Conservation (phyloP, 139 green algal species). For the Chloropicon primus region DNA sequence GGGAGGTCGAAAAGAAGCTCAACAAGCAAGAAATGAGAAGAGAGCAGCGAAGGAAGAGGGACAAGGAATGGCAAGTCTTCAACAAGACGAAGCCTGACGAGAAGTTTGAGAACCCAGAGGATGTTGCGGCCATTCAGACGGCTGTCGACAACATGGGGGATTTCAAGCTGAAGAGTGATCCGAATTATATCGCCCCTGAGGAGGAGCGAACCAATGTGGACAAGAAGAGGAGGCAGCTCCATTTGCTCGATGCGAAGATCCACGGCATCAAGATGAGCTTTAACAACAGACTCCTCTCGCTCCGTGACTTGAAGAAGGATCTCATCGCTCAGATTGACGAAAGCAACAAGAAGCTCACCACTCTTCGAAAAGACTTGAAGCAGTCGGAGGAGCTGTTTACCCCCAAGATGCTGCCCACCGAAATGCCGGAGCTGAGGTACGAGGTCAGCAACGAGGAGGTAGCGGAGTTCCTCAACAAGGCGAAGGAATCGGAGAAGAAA, state of each 20-base stretch:
- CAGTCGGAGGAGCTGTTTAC: not conserved
- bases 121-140: conserved; percentile 37
- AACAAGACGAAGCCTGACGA: conserved; percentile 47
- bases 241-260: conserved; percentile 44
- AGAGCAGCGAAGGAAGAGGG: conserved; percentile 37
- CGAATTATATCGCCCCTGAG: conserved; percentile 47
- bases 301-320: conserved; percentile 39
- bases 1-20: conserved; percentile 1
- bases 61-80: conserved; percentile 52
- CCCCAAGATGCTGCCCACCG: conserved; percentile 6
- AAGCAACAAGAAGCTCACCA: conserved; percentile 14
- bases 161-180: conserved; percentile 70
- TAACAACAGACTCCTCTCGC: conserved; percentile 46
- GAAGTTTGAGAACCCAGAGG: conserved; percentile 41
- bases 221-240: conserved; percentile 48
- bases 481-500: not conserved
- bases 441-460: not conserved
- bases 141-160: conserved; percentile 53
- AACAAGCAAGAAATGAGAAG: conserved; percentile 43
- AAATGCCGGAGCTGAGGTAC: conserved; percentile 11
- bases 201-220: conserved; percentile 41
- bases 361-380: conserved; percentile 2
- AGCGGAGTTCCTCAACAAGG: not conserved
- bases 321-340: conserved; percentile 6
- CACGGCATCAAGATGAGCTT: conserved; percentile 35